A percentile compares a stretch with the other conserved stretches of the same genome.
Evolutionary conservation across 108 stramenopile species (phyloP).

Genomic region (Nitzschia inconspicua): DNA sequence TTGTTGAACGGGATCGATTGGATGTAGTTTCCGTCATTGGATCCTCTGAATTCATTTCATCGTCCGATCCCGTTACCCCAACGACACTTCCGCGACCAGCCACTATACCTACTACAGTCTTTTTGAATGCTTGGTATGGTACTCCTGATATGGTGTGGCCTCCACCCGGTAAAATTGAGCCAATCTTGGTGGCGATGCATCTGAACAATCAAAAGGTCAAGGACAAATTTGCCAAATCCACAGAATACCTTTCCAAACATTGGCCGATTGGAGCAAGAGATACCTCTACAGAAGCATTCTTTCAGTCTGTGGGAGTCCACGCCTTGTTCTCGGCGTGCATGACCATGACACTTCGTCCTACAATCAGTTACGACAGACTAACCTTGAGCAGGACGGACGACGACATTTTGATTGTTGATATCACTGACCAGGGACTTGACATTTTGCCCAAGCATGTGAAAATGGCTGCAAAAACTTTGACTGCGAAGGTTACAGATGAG

Average conservation of each 20-base stretch:
- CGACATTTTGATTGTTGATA: neutral
- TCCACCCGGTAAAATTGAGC: neutral
- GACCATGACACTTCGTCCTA: constrained; percentile 10
- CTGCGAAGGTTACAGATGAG: too few relatives aligned
- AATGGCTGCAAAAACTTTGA: neutral
- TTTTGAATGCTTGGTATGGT: constrained; percentile 6
- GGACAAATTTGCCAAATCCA: neutral
- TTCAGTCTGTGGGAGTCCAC: neutral
- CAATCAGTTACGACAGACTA: too few relatives aligned
- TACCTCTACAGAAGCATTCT: neutral
- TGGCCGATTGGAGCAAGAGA: constrained; percentile 2
- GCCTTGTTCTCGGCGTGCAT: constrained; percentile 4
- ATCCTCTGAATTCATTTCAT: neutral
- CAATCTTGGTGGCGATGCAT: neutral
- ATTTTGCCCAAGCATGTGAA: neutral
- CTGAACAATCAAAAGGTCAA: neutral
- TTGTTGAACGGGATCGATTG: constrained; percentile 5
- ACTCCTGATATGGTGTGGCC: constrained; percentile 2
- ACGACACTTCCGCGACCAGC: too few relatives aligned
- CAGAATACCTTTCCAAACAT: neutral
- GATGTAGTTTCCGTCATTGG: neutral
- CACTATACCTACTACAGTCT: neutral
- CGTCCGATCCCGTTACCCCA: too few relatives aligned
- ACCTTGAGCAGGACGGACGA: too few relatives aligned
- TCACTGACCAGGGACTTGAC: neutral